Evolutionary conservation across 1,284 basidiomycete genomes (phyloP).

Genomic region (Trametes pubescens): DNA sequence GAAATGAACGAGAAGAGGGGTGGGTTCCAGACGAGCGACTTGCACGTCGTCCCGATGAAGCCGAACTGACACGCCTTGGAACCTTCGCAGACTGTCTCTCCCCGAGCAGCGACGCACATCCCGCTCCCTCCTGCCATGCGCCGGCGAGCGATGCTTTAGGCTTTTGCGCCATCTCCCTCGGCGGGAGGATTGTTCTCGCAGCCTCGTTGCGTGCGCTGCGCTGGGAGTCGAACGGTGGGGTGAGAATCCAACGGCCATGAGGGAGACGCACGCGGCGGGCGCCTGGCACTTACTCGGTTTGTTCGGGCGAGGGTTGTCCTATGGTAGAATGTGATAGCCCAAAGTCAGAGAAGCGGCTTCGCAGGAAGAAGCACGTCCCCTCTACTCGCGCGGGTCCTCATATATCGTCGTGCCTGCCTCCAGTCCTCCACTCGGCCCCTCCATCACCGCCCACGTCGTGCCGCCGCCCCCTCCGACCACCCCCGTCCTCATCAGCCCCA

Average conservation of each 20-base stretch:
- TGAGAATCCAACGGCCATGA: conserved; percentile 4
- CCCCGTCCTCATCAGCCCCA: conserved; percentile 4
- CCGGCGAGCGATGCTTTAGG: not conserved
- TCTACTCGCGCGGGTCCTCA: conserved; percentile 23
- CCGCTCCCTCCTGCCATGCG: conserved; percentile 12
- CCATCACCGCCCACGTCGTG: conserved; percentile 24
- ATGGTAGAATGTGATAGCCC: conserved; percentile 20
- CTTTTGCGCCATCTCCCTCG: not conserved
- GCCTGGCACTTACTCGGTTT: conserved; percentile 10
- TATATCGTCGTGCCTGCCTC: conserved; percentile 25
- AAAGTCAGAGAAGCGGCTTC: conserved; percentile 21
- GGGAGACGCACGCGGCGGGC: conserved; percentile 10
- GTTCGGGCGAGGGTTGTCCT: conserved; percentile 12
- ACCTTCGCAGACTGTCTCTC: conserved; percentile 5
- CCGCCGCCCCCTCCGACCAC: conserved; percentile 14
- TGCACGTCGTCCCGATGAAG: conserved; percentile 15
- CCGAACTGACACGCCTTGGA: conserved; percentile 12
- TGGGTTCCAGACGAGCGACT: conserved; percentile 20
- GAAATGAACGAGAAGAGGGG: conserved; percentile 11
- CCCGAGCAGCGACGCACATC: conserved; percentile 4
- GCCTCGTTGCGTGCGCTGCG: conserved; percentile 13
- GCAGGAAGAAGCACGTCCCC: conserved; percentile 27
- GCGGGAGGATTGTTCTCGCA: not conserved
- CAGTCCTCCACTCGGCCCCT: conserved; percentile 17
- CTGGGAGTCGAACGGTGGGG: conserved; percentile 6